phyloP scores from a whole-genome alignment of 1,139 yeast species.

The Yamadazyma pseudoaaseri region DNA sequence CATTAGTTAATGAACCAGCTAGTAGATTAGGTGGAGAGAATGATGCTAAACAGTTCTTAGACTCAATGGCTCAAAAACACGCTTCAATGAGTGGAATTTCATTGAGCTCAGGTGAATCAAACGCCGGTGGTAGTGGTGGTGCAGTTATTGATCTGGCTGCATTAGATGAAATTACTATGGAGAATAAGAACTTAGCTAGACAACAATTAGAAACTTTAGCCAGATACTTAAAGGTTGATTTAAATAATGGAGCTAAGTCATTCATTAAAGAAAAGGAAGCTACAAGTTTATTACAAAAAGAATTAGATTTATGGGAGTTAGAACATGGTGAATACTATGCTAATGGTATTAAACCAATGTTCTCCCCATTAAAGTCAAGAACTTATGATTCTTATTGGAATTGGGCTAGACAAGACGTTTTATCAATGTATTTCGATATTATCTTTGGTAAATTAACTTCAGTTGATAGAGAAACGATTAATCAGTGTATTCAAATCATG shows the following conservation, averaged over 20 bases:
- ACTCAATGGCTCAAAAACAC: constrained; percentile 76
- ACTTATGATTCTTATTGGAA: constrained; percentile 98
- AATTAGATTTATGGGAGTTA: constrained; percentile 87
- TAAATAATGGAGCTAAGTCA: constrained; percentile 87
- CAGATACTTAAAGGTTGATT: constrained; percentile 87
- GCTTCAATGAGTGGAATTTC: constrained; percentile 81
- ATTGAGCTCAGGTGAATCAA: constrained; percentile 63
- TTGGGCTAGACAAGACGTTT: constrained; percentile 98
- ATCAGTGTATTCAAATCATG: constrained; percentile 96
- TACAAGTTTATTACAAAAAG: constrained; percentile 76
- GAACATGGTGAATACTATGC: constrained; percentile 97
- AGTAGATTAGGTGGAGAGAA: constrained; percentile 79
- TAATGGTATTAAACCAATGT: constrained; percentile 84
- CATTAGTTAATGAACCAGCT: constrained; percentile 89
- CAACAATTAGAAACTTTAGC: constrained; percentile 96
- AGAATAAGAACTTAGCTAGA: constrained; percentile 83
- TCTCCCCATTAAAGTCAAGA: constrained; percentile 91
- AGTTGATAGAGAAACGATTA: constrained; percentile 92
- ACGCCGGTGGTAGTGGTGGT: constrained; percentile 63
- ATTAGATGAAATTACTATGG: constrained; percentile 88
- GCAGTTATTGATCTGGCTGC: constrained; percentile 96
- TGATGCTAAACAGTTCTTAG: constrained; percentile 90
- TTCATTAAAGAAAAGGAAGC: constrained; percentile 87
- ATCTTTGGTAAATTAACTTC: constrained; percentile 89
- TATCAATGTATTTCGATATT: constrained; percentile 91